These are phyloP conservation scores for Prinsepia uniflora DNA, from an alignment of 306 rosid species.

Conservation along the genomic window DNA sequence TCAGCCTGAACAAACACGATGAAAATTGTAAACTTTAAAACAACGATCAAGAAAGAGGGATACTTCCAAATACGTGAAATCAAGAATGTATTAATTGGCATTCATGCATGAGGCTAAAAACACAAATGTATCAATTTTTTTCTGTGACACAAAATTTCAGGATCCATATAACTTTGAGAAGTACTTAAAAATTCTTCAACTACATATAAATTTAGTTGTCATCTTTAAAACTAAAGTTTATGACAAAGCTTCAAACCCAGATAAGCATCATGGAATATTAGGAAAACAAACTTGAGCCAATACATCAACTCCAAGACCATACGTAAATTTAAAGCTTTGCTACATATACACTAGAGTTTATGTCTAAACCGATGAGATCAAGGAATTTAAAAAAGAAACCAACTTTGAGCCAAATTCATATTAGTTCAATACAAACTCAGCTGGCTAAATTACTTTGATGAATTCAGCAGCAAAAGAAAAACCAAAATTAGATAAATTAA, in stretches of 20 bases:
- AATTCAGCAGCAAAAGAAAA: not conserved
- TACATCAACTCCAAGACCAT: not conserved
- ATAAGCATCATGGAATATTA: not conserved
- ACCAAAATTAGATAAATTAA: not conserved
- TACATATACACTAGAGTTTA: not conserved
- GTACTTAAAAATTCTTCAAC: not conserved
- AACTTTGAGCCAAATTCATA: not conserved
- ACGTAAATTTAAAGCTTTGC: not conserved
- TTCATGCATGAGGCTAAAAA: not conserved
- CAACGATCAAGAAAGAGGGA: not conserved
- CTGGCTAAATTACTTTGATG: not conserved
- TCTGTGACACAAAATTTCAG: not conserved
- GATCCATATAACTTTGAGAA: not conserved
- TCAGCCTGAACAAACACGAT: conserved; percentile 49
- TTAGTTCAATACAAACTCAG: conserved; percentile 3
- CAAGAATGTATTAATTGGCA: not conserved
- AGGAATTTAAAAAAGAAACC: not conserved
- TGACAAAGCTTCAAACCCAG: not conserved
- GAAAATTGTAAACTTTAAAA: not conserved
- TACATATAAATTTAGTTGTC: not conserved
- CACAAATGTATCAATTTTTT: not conserved
- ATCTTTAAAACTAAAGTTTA: not conserved
- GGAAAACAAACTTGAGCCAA: not conserved
- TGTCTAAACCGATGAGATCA: not conserved
- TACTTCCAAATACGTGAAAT: not conserved